Evolutionary conservation across 2,329 filamentous ascomycete species (phyloP).

Genomic region (Didymella keratinophila): DNA sequence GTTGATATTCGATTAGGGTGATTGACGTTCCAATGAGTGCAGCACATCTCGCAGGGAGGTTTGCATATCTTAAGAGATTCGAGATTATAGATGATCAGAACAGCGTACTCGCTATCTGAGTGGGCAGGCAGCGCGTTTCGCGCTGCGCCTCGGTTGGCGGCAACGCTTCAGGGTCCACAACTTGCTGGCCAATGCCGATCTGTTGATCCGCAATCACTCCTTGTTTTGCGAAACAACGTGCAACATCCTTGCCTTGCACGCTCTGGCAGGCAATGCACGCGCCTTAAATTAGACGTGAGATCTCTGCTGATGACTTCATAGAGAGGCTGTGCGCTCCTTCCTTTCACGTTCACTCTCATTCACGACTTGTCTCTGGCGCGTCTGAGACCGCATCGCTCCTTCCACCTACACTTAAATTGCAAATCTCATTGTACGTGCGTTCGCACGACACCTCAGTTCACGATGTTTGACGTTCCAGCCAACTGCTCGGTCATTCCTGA

Average conservation of each 20-base stretch:
- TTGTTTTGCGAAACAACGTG: constrained; percentile 25
- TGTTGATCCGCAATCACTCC: constrained; percentile 22
- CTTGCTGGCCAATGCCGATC: constrained; percentile 27
- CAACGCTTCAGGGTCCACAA: constrained; percentile 25
- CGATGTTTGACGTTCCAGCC: constrained; percentile 15
- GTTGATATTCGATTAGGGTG: neutral
- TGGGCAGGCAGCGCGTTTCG: constrained; percentile 36
- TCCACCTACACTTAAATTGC: neutral
- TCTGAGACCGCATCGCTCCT: constrained; percentile 10
- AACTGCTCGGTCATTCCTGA: constrained; percentile 58
- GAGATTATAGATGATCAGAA: neutral
- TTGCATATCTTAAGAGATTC: neutral
- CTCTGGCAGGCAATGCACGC: constrained; percentile 27
- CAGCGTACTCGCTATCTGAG: constrained; percentile 15
- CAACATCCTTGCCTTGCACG: constrained; percentile 20
- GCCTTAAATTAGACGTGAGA: constrained; percentile 32
- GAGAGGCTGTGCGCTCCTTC: constrained; percentile 34
- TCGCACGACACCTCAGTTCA: neutral
- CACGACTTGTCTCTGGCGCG: constrained; percentile 3
- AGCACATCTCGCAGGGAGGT: neutral
- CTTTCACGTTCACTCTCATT: constrained; percentile 16
- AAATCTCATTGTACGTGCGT: neutral
- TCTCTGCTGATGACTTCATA: constrained; percentile 33
- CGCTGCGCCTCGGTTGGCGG: constrained; percentile 39
- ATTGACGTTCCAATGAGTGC: neutral